Conservation (phyloP, 306 rosid species). For the Psophocarpus tetragonolobus region DNA sequence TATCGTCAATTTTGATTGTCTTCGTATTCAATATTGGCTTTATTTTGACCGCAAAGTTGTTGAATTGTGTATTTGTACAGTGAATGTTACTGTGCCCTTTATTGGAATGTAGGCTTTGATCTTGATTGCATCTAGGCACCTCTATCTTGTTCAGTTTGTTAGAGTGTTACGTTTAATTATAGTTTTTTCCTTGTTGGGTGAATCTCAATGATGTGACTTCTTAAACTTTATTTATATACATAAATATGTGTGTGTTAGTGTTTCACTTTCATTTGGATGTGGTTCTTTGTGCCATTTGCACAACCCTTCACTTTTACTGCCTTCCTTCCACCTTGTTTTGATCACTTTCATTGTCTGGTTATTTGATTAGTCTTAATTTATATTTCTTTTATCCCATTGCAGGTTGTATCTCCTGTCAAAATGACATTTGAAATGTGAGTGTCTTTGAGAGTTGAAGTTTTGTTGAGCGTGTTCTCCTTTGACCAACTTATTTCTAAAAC, state of each 20-base stretch:
- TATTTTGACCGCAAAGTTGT: not conserved
- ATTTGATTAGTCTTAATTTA: conserved; percentile 1
- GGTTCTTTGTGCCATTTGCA: not conserved
- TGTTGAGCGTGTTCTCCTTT: conserved; percentile 13
- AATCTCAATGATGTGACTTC: not conserved
- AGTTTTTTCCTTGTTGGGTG: not conserved
- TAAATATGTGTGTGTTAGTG: not conserved
- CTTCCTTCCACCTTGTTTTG: not conserved
- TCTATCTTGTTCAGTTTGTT: not conserved
- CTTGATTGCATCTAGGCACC: not conserved
- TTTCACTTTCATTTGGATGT: not conserved
- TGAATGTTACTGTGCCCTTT: conserved; percentile 8
- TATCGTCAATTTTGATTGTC: not conserved
- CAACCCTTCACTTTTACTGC: not conserved
- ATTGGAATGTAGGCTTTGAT: conserved; percentile 8
- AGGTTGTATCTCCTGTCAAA: conserved; percentile 92
- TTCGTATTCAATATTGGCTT: not conserved
- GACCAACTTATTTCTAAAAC: not conserved
- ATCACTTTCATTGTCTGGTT: not conserved
- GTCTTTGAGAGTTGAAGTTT: not conserved
- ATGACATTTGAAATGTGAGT: conserved; percentile 96
- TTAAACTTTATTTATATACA: not conserved
- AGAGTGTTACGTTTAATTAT: not conserved
- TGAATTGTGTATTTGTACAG: not conserved
- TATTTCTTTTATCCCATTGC: conserved; percentile 40